A percentile compares a stretch with the other conserved stretches of the same genome.
Conservation (phyloP, 164 flowering plant genomes). For the Magnolia kwangsiensis region DNA sequence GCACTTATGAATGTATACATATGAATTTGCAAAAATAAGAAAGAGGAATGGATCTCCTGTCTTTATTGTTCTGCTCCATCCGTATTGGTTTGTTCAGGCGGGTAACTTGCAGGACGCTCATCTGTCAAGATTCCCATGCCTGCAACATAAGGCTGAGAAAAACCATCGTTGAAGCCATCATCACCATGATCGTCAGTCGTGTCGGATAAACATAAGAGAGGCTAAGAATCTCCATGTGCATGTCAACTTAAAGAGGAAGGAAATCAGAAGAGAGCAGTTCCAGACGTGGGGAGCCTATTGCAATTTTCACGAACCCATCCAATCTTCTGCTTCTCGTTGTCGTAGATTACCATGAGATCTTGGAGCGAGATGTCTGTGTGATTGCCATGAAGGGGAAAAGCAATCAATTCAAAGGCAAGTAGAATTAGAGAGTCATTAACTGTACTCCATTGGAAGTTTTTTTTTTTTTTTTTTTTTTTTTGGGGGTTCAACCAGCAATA, state of each 20-base stretch:
- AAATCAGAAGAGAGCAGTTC: conserved; percentile 29
- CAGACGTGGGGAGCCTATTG: conserved; percentile 62
- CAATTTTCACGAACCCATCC: conserved; percentile 80
- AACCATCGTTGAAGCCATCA: neutral
- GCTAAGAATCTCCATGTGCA: neutral
- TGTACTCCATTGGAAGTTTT: no score
- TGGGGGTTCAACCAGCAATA: no score
- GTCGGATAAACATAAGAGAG: neutral
- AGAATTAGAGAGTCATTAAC: no score
- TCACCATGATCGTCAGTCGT: neutral
- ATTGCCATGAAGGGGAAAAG: neutral
- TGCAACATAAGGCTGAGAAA: neutral
- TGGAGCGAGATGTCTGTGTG: conserved; percentile 64
- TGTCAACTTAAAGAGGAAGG: conserved; percentile 14
- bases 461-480: no score
- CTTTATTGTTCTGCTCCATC: neutral
- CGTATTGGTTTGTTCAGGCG: neutral
- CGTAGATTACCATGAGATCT: conserved; percentile 69
- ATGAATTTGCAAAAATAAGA: neutral
- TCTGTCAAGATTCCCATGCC: neutral
- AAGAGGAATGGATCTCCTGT: neutral
- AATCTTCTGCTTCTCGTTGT: conserved; percentile 65
- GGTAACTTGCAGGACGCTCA: neutral
- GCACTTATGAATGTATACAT: neutral
- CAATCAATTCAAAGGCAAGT: neutral